Percentiles rank a stretch among this genome's conserved stretches.
Evolutionary conservation across 2,329 filamentous ascomycete genomes (phyloP).

Genomic region (Macroventuria anomochaeta): DNA sequence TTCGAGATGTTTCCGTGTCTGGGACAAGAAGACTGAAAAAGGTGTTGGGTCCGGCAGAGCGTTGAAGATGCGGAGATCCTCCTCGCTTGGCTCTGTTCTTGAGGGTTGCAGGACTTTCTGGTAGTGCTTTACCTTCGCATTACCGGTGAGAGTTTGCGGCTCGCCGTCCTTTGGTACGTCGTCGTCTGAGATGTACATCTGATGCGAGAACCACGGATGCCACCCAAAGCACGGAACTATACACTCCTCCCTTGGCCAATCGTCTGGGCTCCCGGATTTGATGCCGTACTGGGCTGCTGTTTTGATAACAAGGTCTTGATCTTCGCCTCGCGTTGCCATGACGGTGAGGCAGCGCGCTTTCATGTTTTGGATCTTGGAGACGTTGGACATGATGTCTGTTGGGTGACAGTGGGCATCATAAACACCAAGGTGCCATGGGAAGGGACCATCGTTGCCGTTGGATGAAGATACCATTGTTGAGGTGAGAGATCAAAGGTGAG

Average conservation of each 20-base stretch:
- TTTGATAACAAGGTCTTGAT: constrained; percentile 73
- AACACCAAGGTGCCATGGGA: constrained; percentile 74
- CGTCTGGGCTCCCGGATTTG: constrained; percentile 29
- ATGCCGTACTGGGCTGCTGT: constrained; percentile 65
- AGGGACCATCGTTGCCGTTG: constrained; percentile 29
- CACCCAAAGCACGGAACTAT: constrained; percentile 80
- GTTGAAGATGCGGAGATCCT: constrained; percentile 53
- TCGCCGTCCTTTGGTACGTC: constrained; percentile 33
- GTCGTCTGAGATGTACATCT: constrained; percentile 64
- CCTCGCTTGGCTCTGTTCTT: constrained; percentile 30
- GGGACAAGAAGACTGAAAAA: constrained; percentile 63
- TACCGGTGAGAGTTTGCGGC: constrained; percentile 46
- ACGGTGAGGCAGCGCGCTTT: constrained; percentile 70
- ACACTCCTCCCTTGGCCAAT: constrained; percentile 48
- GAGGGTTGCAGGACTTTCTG: constrained; percentile 66
- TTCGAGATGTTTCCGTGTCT: constrained; percentile 63
- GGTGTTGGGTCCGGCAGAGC: constrained; percentile 66
- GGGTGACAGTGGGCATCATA: constrained; percentile 86
- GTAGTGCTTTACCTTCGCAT: constrained; percentile 66
- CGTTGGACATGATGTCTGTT: constrained; percentile 74
- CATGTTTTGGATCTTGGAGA: constrained; percentile 68
- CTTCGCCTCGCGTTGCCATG: constrained; percentile 78
- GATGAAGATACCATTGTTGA: background rate
- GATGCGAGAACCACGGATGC: constrained; percentile 87
- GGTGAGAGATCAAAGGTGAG: background rate